A percentile compares a stretch with the other conserved stretches of the same genome.
phyloP scores from a whole-genome alignment of 805 yeast genomes.

The Debaryomyces maramus region DNA sequence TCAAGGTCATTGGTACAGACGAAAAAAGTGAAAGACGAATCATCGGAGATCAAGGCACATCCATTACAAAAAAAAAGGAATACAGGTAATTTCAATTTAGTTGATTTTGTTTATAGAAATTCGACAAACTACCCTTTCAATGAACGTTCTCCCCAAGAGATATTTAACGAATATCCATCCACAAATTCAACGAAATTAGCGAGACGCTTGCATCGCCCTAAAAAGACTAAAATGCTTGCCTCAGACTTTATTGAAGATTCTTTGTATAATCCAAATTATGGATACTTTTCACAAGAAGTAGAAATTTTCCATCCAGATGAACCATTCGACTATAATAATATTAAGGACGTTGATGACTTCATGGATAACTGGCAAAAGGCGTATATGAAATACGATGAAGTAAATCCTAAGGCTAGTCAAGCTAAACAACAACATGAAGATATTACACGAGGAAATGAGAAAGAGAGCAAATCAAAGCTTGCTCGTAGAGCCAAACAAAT shows the following conservation, averaged over 20 bases:
- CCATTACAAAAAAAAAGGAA: conserved; percentile 23
- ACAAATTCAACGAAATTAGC: conserved; percentile 35
- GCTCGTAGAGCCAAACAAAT: conserved; percentile 28
- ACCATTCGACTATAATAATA: conserved; percentile 61
- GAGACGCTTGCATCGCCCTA: conserved; percentile 50
- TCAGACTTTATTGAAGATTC: conserved; percentile 85
- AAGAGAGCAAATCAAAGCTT: conserved; percentile 22
- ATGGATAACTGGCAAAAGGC: conserved; percentile 65
- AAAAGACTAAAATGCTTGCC: conserved; percentile 64
- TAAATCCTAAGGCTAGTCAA: conserved; percentile 11
- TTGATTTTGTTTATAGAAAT: conserved; percentile 38
- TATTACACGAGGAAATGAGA: conserved; percentile 2
- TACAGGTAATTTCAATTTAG: conserved; percentile 16
- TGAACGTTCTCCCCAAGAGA: conserved; percentile 37
- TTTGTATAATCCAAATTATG: conserved; percentile 76
- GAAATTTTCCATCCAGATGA: conserved; percentile 68
- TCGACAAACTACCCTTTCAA: conserved; percentile 45
- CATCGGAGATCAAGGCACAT: conserved; percentile 12
- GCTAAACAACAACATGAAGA: conserved; percentile 13
- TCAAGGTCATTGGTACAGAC: conserved; percentile 13
- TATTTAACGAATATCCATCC: conserved; percentile 36
- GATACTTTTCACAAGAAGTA: conserved; percentile 78
- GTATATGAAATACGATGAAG: conserved; percentile 51
- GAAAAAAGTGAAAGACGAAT: background rate
- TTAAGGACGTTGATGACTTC: conserved; percentile 67